A percentile compares a stretch with the other conserved stretches of the same genome.
These are phyloP conservation scores for Rehmannia glutinosa DNA, from an alignment of 257 asterid genomes.

Conservation along the genomic window DNA sequence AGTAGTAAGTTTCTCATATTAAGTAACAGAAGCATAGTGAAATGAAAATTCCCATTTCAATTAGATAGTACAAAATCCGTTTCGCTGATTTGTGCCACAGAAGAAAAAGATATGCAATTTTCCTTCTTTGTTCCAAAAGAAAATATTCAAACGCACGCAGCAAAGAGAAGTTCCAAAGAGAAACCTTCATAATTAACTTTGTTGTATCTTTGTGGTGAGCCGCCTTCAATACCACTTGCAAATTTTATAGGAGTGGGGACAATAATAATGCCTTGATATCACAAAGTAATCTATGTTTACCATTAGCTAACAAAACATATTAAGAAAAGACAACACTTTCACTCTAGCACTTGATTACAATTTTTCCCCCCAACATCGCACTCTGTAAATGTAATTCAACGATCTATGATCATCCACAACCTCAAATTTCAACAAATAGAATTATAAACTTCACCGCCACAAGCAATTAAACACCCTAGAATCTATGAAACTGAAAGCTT, in stretches of 20 bases:
- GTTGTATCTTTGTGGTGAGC: neutral
- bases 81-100: neutral
- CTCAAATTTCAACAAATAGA: neutral
- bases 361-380: neutral
- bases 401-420: constrained; percentile 6
- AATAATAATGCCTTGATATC: neutral
- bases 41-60: neutral
- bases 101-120: neutral
- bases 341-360: neutral
- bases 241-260: neutral
- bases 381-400: neutral
- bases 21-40: neutral
- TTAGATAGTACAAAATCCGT: neutral
- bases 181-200: neutral
- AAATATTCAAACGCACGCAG: neutral
- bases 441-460: neutral
- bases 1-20: neutral
- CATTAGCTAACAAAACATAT: neutral
- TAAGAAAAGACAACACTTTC: neutral
- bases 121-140: neutral
- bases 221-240: neutral
- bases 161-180: neutral
- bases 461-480: neutral
- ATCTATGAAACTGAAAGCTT: neutral
- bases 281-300: neutral